Evolutionary conservation across 345 rosid genomes (phyloP), one percentile per base, ranked within the genome.

Genomic region (Alliaria petiolata): DNA sequence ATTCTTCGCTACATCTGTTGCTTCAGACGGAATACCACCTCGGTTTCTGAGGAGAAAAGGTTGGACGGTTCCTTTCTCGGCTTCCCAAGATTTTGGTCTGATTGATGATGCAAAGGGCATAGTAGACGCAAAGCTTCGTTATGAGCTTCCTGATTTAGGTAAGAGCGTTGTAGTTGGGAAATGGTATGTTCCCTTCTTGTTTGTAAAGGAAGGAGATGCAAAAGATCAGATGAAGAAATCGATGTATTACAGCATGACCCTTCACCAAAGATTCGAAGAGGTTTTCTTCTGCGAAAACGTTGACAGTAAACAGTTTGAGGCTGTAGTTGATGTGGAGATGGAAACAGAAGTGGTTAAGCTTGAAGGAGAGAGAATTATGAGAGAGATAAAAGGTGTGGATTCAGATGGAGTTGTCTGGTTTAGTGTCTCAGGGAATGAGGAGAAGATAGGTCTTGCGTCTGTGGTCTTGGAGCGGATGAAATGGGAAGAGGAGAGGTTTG

Each of bases 121-220:
- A 1, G 83, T 86, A 0, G 77, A 88, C 19, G 13, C 22, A 14
- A 15, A 76, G 17, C 79, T 64, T 20, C 80, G 91, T 2, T 28
- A 72, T 5, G 77, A 68, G 57, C 84, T 87, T 67, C 91, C 90
- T 4, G 79, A 11, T 60, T 39, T 52, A 0, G 56, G 50, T 22
- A 78, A 83, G 54, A 17, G 40, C n/a, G 62, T 64, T 12, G 67
- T 69, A 6, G 86, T 86, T 16, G 96, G 91, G 17, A 86, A 75
- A 67, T 90, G 91, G 96, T 90, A 85, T 40, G 85, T 83, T 47
- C 96, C 93, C 0, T 90, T 85, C 71, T 53, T 90, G 67, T 87
- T 86, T 40, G 70, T 87, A 2, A 86, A 67, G 25, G 93, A 90
- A 22, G 76, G 74, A 39, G 43, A 31, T 12, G 49, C 55, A 7